Evolutionary conservation across 1,139 yeast species (phyloP).

Genomic region (Pichia sp.): DNA sequence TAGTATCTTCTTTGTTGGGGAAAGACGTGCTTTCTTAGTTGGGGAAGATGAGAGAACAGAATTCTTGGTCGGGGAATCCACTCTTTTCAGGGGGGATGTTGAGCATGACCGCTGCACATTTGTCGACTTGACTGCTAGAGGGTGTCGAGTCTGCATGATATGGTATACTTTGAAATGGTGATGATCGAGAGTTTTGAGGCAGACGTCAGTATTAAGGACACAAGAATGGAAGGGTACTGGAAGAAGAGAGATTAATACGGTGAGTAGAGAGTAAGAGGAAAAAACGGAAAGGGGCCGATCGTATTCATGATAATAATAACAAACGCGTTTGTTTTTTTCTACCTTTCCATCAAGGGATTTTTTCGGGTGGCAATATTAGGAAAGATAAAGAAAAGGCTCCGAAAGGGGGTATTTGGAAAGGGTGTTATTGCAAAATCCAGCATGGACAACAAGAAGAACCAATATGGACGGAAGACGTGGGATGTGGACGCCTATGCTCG

Average conservation of each 20-base stretch:
- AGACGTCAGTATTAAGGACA: no score
- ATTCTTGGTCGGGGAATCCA: conserved; percentile 12
- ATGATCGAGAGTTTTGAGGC: no score
- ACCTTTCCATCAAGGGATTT: neutral
- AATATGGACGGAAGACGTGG: conserved; percentile 63
- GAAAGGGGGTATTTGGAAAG: no score
- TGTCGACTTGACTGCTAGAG: conserved; percentile 5
- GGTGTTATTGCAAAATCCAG: neutral
- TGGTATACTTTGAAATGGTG: neutral
- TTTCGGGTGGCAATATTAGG: neutral
- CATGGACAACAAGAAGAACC: conserved; percentile 10
- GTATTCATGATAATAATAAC: neutral
- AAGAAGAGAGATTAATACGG: neutral
- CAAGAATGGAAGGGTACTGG: no score
- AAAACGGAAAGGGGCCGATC: neutral
- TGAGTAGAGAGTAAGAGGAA: neutral
- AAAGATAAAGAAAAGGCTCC: no score
- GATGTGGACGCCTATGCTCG: conserved; percentile 61
- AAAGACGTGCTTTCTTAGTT: conserved; percentile 2
- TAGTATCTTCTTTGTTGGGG: neutral
- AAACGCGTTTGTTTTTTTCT: neutral
- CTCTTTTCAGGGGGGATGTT: conserved; percentile 7
- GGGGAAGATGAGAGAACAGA: conserved; percentile 5
- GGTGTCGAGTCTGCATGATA: conserved; percentile 3
- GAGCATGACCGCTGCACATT: conserved; percentile 5